Conservation (phyloP, 257 asterid genomes). For the Rehmannia glutinosa region DNA sequence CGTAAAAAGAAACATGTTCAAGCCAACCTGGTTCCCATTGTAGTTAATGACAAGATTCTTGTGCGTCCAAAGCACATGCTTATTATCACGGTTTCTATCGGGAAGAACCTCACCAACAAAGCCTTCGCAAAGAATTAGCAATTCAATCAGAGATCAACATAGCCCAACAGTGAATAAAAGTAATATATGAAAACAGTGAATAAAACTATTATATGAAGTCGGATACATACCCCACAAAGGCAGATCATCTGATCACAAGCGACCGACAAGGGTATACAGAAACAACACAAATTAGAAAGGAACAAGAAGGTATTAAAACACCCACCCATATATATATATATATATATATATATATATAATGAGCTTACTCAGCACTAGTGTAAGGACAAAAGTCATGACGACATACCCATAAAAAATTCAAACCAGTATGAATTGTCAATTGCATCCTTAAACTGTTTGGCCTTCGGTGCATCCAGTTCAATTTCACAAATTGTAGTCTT, state of each 20-base stretch:
- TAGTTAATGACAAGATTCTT: slow-evolving; percentile 50
- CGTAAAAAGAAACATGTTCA: background rate
- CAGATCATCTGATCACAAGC: slow-evolving; percentile 73
- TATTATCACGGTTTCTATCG: slow-evolving; percentile 43
- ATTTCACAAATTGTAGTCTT: slow-evolving; percentile 50
- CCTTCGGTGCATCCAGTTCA: slow-evolving; percentile 56
- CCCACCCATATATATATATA: background rate
- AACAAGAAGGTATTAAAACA: background rate
- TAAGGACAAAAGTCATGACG: background rate
- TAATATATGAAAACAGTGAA: background rate
- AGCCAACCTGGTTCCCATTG: slow-evolving; percentile 50
- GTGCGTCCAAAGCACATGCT: slow-evolving; percentile 58
- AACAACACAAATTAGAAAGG: slow-evolving; percentile 30
- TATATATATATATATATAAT: background rate
- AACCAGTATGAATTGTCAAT: slow-evolving; percentile 68
- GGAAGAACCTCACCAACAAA: slow-evolving; percentile 56
- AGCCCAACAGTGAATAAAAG: background rate
- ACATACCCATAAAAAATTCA: slow-evolving; percentile 66
- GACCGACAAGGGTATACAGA: slow-evolving; percentile 19
- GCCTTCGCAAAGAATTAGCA: slow-evolving; percentile 34
- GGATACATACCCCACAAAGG: slow-evolving; percentile 89
- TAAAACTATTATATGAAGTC: background rate
- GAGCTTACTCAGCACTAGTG: background rate
- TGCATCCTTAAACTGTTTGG: slow-evolving; percentile 61
- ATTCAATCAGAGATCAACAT: slow-evolving; percentile 10